Conservation (phyloP, 2,329 filamentous ascomycete species). For the Fusarium luffae region DNA sequence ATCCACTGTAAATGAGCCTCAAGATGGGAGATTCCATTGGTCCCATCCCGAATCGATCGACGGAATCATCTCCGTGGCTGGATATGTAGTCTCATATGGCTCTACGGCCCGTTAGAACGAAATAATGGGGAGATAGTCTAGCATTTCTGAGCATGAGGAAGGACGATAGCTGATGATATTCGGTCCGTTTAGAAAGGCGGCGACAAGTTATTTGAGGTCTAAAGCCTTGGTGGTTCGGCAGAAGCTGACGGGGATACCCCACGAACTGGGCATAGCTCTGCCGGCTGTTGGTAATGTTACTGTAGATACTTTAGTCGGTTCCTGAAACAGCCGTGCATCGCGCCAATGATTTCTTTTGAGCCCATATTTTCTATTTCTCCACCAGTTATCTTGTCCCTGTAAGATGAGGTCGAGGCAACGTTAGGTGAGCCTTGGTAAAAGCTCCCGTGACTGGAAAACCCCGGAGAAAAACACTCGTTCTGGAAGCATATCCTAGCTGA, state of each 20-base stretch:
- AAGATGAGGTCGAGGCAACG: neutral
- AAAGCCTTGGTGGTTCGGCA: neutral
- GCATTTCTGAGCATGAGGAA: neutral
- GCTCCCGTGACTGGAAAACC: neutral
- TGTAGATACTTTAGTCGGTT: neutral
- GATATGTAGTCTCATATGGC: neutral
- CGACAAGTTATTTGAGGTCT: neutral
- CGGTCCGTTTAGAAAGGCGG: constrained; percentile 14
- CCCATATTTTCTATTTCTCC: neutral
- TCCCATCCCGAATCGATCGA: constrained; percentile 4
- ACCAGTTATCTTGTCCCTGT: neutral
- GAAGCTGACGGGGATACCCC: constrained; percentile 13
- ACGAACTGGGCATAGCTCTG: neutral
- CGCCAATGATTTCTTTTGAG: neutral
- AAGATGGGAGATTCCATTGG: neutral
- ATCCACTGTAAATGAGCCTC: neutral
- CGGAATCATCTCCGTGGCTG: constrained; percentile 18
- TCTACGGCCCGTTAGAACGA: neutral
- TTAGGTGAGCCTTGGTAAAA: neutral
- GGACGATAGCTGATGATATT: neutral
- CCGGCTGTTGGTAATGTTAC: neutral
- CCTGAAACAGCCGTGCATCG: constrained; percentile 4
- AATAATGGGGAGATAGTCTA: neutral
- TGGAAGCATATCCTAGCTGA: neutral
- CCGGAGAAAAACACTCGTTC: neutral